phyloP scores from a whole-genome alignment of 306 rosid species.

The Sicyos edulis region DNA sequence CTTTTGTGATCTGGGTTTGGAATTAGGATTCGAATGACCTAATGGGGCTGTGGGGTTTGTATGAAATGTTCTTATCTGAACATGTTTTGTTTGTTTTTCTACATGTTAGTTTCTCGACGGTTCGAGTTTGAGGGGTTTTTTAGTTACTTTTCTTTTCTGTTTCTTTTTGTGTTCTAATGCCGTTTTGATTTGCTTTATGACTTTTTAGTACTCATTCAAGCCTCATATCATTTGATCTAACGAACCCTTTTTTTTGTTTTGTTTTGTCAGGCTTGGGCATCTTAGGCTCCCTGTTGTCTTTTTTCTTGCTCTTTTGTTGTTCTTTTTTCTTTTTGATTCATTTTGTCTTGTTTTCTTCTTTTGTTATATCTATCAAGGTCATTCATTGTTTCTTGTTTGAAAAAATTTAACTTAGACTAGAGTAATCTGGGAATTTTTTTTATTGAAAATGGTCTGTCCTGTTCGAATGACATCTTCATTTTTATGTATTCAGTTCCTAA shows the following conservation, averaged over 20 bases:
- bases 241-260: not conserved
- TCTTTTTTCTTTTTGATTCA: not conserved
- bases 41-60: not conserved
- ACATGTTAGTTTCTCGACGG: not conserved
- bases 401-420: not conserved
- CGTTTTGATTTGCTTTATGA: not conserved
- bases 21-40: not conserved
- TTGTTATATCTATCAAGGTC: not conserved
- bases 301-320: no score
- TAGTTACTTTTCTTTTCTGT: not conserved
- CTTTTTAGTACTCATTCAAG: not conserved
- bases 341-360: no score
- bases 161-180: not conserved
- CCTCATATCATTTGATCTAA: not conserved
- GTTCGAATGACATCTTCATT: not conserved
- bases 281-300: no score
- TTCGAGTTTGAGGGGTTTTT: not conserved
- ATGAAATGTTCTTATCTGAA: not conserved
- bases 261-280: not conserved
- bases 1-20: slow-evolving; percentile 8
- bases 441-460: not conserved
- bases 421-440: not conserved
- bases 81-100: not conserved
- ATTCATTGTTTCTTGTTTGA: no score
- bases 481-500: not conserved